Conservation (phyloP, 257 asterid genomes). For the Gentiana macrophylla region DNA sequence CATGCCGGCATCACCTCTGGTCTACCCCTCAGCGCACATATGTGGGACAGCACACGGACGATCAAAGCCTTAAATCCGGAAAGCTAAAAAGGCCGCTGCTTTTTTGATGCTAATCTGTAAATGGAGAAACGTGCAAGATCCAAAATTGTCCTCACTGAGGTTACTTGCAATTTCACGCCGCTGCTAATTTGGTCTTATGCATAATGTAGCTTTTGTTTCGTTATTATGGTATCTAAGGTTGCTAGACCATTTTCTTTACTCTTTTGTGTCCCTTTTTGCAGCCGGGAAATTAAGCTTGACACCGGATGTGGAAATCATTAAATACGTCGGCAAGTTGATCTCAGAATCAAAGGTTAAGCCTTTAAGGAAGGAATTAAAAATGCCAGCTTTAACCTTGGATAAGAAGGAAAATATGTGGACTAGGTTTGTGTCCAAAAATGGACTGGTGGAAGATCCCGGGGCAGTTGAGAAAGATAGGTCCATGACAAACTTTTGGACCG, state of each 20-base stretch:
- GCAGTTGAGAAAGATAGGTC: constrained; percentile 69
- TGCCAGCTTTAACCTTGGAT: constrained; percentile 87
- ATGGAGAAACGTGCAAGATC: too few relatives aligned
- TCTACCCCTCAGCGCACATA: too few relatives aligned
- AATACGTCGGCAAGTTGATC: constrained; percentile 42
- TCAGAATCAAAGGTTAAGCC: constrained; percentile 48
- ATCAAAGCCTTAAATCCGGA: too few relatives aligned
- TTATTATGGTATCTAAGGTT: too few relatives aligned
- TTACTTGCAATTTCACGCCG: too few relatives aligned
- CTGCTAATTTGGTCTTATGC: too few relatives aligned
- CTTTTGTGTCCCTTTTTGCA: constrained; percentile 24
- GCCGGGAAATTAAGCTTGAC: constrained; percentile 40
- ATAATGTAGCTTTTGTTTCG: too few relatives aligned
- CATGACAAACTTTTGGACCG: constrained; percentile 64
- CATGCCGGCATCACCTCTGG: too few relatives aligned
- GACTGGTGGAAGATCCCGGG: constrained; percentile 83
- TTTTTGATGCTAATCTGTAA: not conserved
- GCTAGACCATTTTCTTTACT: not conserved
- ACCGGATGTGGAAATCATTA: constrained; percentile 45
- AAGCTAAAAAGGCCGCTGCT: too few relatives aligned
- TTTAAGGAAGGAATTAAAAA: constrained; percentile 46
- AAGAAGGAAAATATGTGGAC: constrained; percentile 34
- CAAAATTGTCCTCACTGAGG: not conserved
- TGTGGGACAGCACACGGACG: too few relatives aligned
- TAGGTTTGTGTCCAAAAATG: constrained; percentile 65